Evolutionary conservation across 2,329 filamentous ascomycete species (phyloP).

Genomic region (Parastagonospora avenae): DNA sequence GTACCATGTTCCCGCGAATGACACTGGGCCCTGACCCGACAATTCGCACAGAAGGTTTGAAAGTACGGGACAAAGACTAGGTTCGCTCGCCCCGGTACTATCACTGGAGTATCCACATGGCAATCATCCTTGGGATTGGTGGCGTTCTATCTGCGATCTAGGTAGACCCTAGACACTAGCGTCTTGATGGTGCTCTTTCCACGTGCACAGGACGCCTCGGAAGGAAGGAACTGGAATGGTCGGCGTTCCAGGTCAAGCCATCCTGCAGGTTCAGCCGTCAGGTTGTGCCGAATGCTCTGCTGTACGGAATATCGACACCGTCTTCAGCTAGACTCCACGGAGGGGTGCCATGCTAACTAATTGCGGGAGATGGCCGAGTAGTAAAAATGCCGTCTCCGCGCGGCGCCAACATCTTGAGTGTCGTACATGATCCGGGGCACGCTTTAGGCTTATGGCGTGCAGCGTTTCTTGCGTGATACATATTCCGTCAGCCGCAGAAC

Average conservation of each 20-base stretch:
- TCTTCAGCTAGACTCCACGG: neutral
- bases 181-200: slow-evolving; percentile 11
- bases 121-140: slow-evolving; percentile 11
- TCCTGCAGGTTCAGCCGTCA: neutral
- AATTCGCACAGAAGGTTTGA: slow-evolving; percentile 15
- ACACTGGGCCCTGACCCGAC: slow-evolving; percentile 11
- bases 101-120: slow-evolving; percentile 13
- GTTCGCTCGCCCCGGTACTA: slow-evolving; percentile 25
- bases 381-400: neutral
- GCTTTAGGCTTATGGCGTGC: slow-evolving; percentile 2
- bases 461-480: neutral
- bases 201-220: slow-evolving; percentile 14
- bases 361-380: neutral
- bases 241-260: slow-evolving; percentile 1
- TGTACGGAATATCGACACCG: no score
- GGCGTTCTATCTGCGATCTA: slow-evolving; percentile 6
- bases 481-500: slow-evolving; percentile 5
- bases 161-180: slow-evolving; percentile 17
- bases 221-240: slow-evolving; percentile 1
- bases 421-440: slow-evolving; percentile 3
- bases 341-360: neutral
- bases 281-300: neutral
- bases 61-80: slow-evolving; percentile 20
- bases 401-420: slow-evolving; percentile 3
- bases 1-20: slow-evolving; percentile 10